Conservation (phyloP, 2,329 filamentous ascomycete genomes). For the Didymosphaeria variabile region DNA sequence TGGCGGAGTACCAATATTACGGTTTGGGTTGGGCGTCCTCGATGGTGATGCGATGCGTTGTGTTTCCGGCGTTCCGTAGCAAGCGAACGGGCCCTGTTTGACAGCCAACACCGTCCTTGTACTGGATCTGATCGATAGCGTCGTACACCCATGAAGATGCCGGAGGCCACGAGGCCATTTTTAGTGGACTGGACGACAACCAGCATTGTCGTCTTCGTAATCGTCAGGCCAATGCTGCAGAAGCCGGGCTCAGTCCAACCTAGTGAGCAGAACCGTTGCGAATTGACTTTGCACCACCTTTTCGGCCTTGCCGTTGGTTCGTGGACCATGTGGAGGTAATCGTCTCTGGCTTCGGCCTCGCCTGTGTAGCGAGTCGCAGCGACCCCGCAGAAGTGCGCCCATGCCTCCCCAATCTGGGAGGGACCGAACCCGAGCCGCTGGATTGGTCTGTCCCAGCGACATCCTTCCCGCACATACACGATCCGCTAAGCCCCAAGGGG, state of each 20-base stretch:
- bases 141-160: constrained; percentile 29
- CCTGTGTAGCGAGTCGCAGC: constrained; percentile 32
- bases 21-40: constrained; percentile 31
- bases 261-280: constrained; percentile 20
- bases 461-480: constrained; percentile 19
- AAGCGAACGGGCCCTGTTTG: constrained; percentile 27
- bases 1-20: constrained; percentile 39
- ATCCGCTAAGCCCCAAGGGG: constrained; percentile 18
- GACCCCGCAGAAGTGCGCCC: constrained; percentile 29
- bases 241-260: not conserved
- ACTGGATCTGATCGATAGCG: constrained; percentile 32
- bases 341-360: constrained; percentile 36
- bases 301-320: constrained; percentile 33
- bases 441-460: constrained; percentile 19
- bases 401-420: constrained; percentile 8
- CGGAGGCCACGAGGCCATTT: constrained; percentile 19
- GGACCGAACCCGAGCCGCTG: constrained; percentile 13
- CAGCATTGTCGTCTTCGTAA: constrained; percentile 12
- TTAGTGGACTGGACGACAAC: constrained; percentile 7
- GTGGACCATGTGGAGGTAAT: constrained; percentile 22
- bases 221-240: constrained; percentile 3
- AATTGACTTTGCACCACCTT: constrained; percentile 19
- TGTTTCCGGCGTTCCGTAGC: constrained; percentile 27
- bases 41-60: constrained; percentile 21
- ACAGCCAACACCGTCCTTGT: constrained; percentile 23